Evolutionary conservation across 1,284 basidiomycete species (phyloP).

Genomic region (Puccinia polysora): DNA sequence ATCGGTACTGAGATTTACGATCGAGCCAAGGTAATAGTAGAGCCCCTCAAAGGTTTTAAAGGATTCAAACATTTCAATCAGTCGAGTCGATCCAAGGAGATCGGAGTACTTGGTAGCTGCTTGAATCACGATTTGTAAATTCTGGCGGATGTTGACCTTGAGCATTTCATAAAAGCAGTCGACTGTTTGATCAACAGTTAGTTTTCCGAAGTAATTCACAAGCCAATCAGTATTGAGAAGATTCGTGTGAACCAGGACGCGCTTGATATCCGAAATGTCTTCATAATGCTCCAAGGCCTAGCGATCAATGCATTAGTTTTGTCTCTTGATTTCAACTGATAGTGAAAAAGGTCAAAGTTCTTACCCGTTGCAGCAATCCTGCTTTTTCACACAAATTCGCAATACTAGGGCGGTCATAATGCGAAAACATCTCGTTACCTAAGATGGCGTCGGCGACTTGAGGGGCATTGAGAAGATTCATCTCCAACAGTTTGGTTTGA

Average conservation of each 20-base stretch:
- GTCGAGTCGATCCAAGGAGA: conserved; percentile 89
- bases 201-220: conserved; percentile 91
- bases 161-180: conserved; percentile 97
- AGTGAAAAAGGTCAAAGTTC: not conserved
- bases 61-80: conserved; percentile 98
- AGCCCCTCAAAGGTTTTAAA: conserved; percentile 98
- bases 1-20: conserved; percentile 95
- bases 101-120: conserved; percentile 99
- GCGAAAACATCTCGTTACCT: conserved; percentile 96
- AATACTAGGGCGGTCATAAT: conserved; percentile 93
- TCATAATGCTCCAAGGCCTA: conserved; percentile 98
- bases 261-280: conserved; percentile 94
- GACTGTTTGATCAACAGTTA: conserved; percentile 98
- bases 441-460: conserved; percentile 99
- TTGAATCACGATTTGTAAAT: conserved; percentile 92
- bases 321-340: conserved; percentile 56
- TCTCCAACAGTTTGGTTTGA: conserved; percentile 93
- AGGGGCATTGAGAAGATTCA: conserved; percentile 95
- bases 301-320: conserved; percentile 13
- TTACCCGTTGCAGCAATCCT: conserved; percentile 75
- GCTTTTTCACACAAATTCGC: conserved; percentile 99
- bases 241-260: conserved; percentile 89
- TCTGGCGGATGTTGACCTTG: conserved; percentile 92
- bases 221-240: conserved; percentile 92
- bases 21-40: conserved; percentile 94